Evolutionary conservation across 1,139 yeast species (phyloP), one percentile per base, ranked within the genome.

Genomic region (Ashbya aceris): DNA sequence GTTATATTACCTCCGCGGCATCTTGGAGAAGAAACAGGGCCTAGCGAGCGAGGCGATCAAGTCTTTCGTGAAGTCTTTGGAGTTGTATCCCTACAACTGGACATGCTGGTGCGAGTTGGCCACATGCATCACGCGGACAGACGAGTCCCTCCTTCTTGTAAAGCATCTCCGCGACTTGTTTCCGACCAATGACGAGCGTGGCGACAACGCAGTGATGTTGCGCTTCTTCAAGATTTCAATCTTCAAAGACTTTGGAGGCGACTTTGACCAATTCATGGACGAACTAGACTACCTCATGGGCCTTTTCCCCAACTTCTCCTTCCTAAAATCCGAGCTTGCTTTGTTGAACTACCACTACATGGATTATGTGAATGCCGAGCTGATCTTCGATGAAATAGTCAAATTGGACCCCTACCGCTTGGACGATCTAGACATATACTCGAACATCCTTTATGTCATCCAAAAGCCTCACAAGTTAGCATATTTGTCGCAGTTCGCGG

Each of bases 381-480:
- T 68, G 36, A 68, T 83, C 1, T 91, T 91, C 62, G 96, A 89
- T 56, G 74, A 76, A 41, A 74, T 93, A 1, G 66, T 89, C 28
- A 62, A 70, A 5, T 66, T 67, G n/a, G 97, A 91, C 58, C 98
- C 98, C 0, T 74, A 84, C 51, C 69, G 96, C 40, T 67, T 93
- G 29, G 97, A 91, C 55, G 96, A 87, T 55, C 68, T 91, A 65
- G 98, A 91, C 58, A 77, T 85, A 0, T 93, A 83, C 61, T 89
- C 97, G 11, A 91, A 93, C 62, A 85, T 93, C 64, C 70, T 93
- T 36, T 93, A 87, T 57, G 98, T 93, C 29, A 86, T 86, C 85
- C 96, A 87, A 54, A 84, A 86, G 59, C 74, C 79, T 47, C 72
- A 94, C 1, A 87, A 91, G 58, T 69, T 93, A 27, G 83, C 96